phyloP scores from a whole-genome alignment of 2,329 filamentous ascomycete species.

The Phoma sp. region DNA sequence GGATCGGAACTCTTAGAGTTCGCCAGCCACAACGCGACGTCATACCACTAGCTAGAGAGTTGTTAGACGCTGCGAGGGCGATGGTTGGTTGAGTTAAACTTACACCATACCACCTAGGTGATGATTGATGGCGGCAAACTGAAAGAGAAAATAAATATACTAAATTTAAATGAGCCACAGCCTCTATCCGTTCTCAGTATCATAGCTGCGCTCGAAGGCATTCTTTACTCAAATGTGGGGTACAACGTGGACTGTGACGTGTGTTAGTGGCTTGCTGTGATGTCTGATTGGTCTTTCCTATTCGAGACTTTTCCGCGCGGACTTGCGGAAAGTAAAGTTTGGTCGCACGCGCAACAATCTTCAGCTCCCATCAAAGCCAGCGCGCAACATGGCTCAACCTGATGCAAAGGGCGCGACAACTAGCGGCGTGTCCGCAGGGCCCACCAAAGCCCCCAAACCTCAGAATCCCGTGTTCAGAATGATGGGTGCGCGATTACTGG shows the following conservation, averaged over 20 bases:
- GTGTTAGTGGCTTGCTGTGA: background rate
- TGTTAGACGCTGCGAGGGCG: slow-evolving; percentile 1
- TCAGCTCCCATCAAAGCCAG: slow-evolving; percentile 22
- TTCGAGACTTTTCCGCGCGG: slow-evolving; percentile 12
- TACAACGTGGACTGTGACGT: background rate
- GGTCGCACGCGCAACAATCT: slow-evolving; percentile 20
- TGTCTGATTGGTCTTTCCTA: background rate
- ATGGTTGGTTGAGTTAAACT: background rate
- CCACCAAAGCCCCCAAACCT: slow-evolving; percentile 38
- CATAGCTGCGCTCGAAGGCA: background rate
- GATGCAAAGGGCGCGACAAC: slow-evolving; percentile 37
- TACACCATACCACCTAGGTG: slow-evolving; percentile 28
- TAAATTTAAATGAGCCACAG: no score
- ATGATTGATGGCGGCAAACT: slow-evolving; percentile 15
- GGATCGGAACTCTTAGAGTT: slow-evolving; percentile 23
- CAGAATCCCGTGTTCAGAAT: slow-evolving; percentile 49
- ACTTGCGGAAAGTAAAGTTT: slow-evolving; percentile 28
- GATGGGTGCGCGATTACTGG: slow-evolving; percentile 41
- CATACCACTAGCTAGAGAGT: slow-evolving; percentile 33
- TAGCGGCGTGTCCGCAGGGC: slow-evolving; percentile 27
- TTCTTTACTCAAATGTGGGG: background rate
- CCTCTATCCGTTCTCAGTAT: background rate
- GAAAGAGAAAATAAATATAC: background rate
- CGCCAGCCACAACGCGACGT: slow-evolving; percentile 42
- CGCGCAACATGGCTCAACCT: slow-evolving; percentile 40